phyloP scores from a whole-genome alignment of 2,329 filamentous ascomycete genomes.

The Raffaelea albimanens region DNA sequence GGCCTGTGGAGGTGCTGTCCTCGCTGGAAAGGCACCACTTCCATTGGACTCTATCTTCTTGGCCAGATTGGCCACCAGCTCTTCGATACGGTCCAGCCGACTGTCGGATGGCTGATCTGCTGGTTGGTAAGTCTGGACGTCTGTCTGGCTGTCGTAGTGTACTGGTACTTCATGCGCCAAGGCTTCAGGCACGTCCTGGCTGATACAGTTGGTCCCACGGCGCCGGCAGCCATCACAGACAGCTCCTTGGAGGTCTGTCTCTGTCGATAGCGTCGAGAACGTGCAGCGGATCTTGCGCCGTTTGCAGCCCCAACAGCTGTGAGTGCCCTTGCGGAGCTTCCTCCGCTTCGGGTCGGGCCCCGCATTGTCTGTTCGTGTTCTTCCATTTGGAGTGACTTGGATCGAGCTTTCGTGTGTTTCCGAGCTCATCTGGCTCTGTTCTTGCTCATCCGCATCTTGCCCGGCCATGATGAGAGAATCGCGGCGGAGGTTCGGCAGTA shows the following conservation, averaged over 20 bases:
- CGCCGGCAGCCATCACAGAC: slow-evolving; percentile 35
- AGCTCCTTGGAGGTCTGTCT: slow-evolving; percentile 12
- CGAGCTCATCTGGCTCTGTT: too few relatives aligned
- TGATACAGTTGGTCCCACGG: slow-evolving; percentile 31
- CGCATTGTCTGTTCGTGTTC: too few relatives aligned
- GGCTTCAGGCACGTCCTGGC: slow-evolving; percentile 34
- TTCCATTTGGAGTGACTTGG: too few relatives aligned
- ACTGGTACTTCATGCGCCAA: not conserved
- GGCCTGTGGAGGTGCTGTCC: too few relatives aligned
- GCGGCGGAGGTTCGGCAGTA: too few relatives aligned
- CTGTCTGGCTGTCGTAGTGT: not conserved
- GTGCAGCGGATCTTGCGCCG: slow-evolving; percentile 41
- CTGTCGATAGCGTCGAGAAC: slow-evolving; percentile 18
- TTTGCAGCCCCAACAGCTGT: slow-evolving; percentile 49
- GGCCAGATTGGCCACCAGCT: not conserved
- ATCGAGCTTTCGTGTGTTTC: too few relatives aligned
- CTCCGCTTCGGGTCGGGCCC: slow-evolving; percentile 1
- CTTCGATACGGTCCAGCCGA: slow-evolving; percentile 3
- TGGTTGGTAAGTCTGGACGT: slow-evolving; percentile 19
- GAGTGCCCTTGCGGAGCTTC: slow-evolving; percentile 23
- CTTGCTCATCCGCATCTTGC: too few relatives aligned
- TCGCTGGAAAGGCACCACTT: too few relatives aligned
- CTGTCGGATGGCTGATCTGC: slow-evolving; percentile 1
- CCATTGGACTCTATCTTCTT: too few relatives aligned
- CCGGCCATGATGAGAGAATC: too few relatives aligned